These are phyloP conservation scores for Tolypocladium endophyticum DNA, from an alignment of 2,329 filamentous ascomycete genomes.

Conservation along the genomic window DNA sequence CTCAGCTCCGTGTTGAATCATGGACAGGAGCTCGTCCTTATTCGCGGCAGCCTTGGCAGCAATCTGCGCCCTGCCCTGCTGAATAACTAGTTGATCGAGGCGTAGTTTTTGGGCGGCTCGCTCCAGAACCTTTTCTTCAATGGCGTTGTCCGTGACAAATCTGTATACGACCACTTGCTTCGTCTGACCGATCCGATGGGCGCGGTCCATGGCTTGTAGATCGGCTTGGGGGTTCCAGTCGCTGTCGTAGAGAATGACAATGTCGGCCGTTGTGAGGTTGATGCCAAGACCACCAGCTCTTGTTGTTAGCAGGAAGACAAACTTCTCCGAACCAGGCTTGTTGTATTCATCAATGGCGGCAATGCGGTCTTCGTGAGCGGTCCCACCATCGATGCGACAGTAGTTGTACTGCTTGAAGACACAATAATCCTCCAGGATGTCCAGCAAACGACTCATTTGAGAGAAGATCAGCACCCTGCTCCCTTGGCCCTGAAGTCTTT, in stretches of 20 bases:
- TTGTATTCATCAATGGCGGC: constrained; percentile 98
- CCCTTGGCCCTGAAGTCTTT: constrained; percentile 71
- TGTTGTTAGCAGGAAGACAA: constrained; percentile 90
- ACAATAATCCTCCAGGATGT: constrained; percentile 97
- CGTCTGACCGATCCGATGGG: constrained; percentile 95
- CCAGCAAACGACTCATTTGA: constrained; percentile 94
- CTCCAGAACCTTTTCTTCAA: constrained; percentile 96
- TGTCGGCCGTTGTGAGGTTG: constrained; percentile 90
- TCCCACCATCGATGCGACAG: constrained; percentile 93
- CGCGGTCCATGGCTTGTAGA: constrained; percentile 96
- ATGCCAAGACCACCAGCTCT: constrained; percentile 93
- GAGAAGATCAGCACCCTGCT: constrained; percentile 98
- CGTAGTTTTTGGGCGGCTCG: constrained; percentile 93
- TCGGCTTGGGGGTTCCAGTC: constrained; percentile 99
- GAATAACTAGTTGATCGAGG: constrained; percentile 93
- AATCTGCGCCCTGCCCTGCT: constrained; percentile 88
- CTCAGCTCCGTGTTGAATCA: constrained; percentile 99
- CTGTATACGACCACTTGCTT: constrained; percentile 96
- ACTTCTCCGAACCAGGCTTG: constrained; percentile 89
- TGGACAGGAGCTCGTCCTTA: constrained; percentile 90
- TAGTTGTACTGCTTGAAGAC: constrained; percentile 93
- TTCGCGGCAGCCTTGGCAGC: constrained; percentile 85
- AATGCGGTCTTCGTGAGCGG: constrained; percentile 95
- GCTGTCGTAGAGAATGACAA: constrained; percentile 92
- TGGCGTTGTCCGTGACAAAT: constrained; percentile 95